These are phyloP conservation scores for Echium plantagineum DNA, from an alignment of 257 asterid genomes.

Conservation along the genomic window DNA sequence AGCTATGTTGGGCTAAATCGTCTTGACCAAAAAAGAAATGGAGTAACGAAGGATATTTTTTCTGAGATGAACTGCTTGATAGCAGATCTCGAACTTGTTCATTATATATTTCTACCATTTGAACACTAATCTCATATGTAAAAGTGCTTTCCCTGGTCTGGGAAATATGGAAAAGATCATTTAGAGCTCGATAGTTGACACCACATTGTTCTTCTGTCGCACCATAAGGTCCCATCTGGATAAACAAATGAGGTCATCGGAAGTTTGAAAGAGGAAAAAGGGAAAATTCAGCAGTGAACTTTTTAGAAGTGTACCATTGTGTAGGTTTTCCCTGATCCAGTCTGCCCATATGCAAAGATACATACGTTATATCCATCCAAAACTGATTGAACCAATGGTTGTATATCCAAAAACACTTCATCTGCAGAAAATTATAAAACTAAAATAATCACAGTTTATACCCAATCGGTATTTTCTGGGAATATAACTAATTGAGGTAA, in stretches of 20 bases:
- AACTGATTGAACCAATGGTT: slow-evolving; percentile 86
- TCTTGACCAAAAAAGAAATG: background rate
- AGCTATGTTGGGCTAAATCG: too few species aligned
- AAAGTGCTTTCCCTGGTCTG: slow-evolving; percentile 42
- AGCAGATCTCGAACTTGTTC: slow-evolving; percentile 98
- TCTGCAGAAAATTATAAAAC: slow-evolving; percentile 32
- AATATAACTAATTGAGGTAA: slow-evolving; percentile 4
- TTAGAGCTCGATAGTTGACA: slow-evolving; percentile 83
- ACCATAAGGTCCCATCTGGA: slow-evolving; percentile 82
- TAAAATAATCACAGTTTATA: slow-evolving; percentile 3
- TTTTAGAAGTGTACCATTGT: slow-evolving; percentile 52
- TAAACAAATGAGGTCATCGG: slow-evolving; percentile 9
- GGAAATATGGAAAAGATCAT: slow-evolving; percentile 64
- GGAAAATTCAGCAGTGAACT: background rate
- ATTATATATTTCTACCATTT: slow-evolving; percentile 92
- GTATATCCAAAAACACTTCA: slow-evolving; percentile 68
- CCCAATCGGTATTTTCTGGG: background rate
- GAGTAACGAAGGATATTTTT: slow-evolving; percentile 67
- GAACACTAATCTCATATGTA: slow-evolving; percentile 69
- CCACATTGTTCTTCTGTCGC: slow-evolving; percentile 89
- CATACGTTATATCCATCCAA: slow-evolving; percentile 93
- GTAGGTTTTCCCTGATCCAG: slow-evolving; percentile 94
- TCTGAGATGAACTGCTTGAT: slow-evolving; percentile 45
- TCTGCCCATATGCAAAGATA: slow-evolving; percentile 93
- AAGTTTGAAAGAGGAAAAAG: slow-evolving; percentile 8